Evolutionary conservation across 257 asterid genomes (phyloP).

Genomic region (Datura wrightii): DNA sequence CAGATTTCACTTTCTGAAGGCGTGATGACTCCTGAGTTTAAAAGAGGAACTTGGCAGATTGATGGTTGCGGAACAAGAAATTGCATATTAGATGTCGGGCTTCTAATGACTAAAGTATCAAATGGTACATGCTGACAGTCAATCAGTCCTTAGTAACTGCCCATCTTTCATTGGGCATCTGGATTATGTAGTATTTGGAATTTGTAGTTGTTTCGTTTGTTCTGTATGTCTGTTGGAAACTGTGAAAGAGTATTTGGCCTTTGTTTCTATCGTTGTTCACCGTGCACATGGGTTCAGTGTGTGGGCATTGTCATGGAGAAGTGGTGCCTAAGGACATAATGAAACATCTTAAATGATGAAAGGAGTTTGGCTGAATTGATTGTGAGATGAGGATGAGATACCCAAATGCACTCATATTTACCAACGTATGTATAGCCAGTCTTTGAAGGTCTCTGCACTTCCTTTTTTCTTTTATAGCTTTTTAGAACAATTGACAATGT

Average conservation of each 20-base stretch:
- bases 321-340: not conserved
- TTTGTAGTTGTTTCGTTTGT: not conserved
- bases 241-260: not conserved
- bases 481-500: not conserved
- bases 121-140: not conserved
- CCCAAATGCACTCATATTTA: not conserved
- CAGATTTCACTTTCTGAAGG: slow-evolving; percentile 11
- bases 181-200: not conserved
- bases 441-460: not conserved
- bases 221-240: not conserved
- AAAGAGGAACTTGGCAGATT: slow-evolving; percentile 10
- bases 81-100: not conserved
- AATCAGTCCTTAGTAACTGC: not conserved
- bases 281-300: not conserved
- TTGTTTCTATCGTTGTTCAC: not conserved
- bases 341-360: slow-evolving; percentile 9
- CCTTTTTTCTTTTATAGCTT: not conserved
- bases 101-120: slow-evolving; percentile 9
- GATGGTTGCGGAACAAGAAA: not conserved
- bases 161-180: not conserved
- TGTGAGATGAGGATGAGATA: slow-evolving; percentile 7
- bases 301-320: not conserved
- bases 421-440: not conserved
- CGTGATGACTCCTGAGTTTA: not conserved
- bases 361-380: not conserved